phyloP scores from a whole-genome alignment of 2,329 filamentous ascomycete species.

The Talaromyces albobiverticillius region DNA sequence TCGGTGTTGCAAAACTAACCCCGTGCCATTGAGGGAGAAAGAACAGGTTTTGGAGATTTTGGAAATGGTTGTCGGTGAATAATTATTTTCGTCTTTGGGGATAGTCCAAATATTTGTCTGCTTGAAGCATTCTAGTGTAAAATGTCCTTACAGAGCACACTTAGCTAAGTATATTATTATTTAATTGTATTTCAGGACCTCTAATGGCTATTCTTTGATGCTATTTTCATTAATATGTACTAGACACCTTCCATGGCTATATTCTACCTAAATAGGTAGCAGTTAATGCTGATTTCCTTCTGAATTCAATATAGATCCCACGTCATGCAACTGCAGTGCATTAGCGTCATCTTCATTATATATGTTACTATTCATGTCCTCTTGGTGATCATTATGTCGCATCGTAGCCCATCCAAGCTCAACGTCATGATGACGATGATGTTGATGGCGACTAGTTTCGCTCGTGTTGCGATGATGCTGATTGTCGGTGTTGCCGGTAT shows the following conservation, averaged over 20 bases:
- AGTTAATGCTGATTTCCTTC: neutral
- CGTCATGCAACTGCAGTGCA: constrained; percentile 12
- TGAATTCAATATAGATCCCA: constrained; percentile 14
- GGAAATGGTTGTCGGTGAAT: constrained; percentile 33
- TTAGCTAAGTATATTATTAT: too few relatives aligned
- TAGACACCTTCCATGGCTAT: too few relatives aligned
- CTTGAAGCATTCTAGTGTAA: too few relatives aligned
- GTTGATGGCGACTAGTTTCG: neutral
- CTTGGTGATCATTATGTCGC: neutral
- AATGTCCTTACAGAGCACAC: too few relatives aligned
- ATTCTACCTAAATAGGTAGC: too few relatives aligned
- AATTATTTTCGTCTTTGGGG: constrained; percentile 4
- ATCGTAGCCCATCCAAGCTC: constrained; percentile 1
- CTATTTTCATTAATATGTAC: too few relatives aligned
- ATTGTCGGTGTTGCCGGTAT: neutral
- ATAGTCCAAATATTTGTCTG: too few relatives aligned
- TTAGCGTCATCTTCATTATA: constrained; percentile 11
- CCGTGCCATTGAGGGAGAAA: constrained; percentile 47
- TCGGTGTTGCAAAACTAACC: constrained; percentile 51
- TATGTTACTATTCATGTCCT: neutral
- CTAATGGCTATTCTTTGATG: too few relatives aligned
- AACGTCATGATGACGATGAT: neutral
- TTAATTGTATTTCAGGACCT: too few relatives aligned
- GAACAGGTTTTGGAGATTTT: constrained; percentile 53
- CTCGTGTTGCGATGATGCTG: neutral